Base-by-base conservation (phyloP, 108 stramenopile genomes). In the Skeletonema tropicum region DNA sequence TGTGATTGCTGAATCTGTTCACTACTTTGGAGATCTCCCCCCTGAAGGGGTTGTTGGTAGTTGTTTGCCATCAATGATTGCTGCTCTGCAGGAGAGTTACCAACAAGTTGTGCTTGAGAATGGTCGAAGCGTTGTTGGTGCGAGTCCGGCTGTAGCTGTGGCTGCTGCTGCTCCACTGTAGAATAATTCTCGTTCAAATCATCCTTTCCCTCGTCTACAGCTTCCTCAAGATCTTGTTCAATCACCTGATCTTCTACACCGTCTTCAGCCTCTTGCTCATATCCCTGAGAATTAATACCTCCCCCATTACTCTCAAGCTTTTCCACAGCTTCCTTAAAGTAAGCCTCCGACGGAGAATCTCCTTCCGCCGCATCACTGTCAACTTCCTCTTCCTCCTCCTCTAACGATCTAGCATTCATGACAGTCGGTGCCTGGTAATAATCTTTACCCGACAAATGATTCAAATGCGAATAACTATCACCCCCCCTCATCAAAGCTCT, bases 1-100 rank as follows among this genome's bases (percentile, higher is more conserved):
- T 62, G 42, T 45, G 42, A 33, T 30, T 35, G 60, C 60, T 61
- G 60, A 35, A 35, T 35, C 33, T 35, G 33, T 35, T 35, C 33
- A 35, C 7, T 3, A 35, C 33, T 35, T 35, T 29, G 26, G 1
- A 2, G 26, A 29, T 29, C 1, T 2, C 33, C 3, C 15, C 21
- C 60, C 6, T 35, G 6, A 4, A 21, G 5, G 19, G 17, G 21
- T 49, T 49, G 17, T n/a, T 17, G 48, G 21, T 21, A 49, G 3
- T 49, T 3, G 3, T 49, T 3, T 0, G 13, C 48, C n/a, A 21
- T 19, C 48, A 49, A 15, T 17, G 6, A 49, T 21, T 49, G 48
- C 19, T 49, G 48, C 19, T 19, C 48, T 6, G 48, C 6, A 19
- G 48, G 48, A 21, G 19, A 49, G 1, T 21, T 21, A 3, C 36